Evolutionary conservation across 108 stramenopile genomes (phyloP).

Genomic region (Nitzschia palea): DNA sequence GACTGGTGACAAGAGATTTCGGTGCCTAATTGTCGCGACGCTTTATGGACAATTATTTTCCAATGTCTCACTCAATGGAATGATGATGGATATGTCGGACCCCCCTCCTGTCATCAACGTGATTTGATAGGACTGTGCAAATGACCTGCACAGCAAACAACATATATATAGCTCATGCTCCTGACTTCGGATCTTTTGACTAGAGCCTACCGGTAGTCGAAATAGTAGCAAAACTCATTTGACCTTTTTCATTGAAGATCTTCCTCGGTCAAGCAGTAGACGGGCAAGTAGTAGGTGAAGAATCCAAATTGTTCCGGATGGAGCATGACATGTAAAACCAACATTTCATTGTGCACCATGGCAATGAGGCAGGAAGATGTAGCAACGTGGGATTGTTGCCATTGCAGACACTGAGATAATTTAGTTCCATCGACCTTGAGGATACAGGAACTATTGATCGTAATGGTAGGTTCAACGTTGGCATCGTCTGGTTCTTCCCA

Average conservation of each 20-base stretch:
- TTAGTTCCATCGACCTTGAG: slow-evolving; percentile 87
- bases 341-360: slow-evolving; percentile 83
- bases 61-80: too few relatives aligned
- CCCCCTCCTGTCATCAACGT: too few relatives aligned
- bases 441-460: slow-evolving; percentile 40
- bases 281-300: slow-evolving; percentile 85
- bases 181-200: too few relatives aligned
- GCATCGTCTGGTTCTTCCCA: slow-evolving; percentile 22
- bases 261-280: slow-evolving; percentile 38
- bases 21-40: too few relatives aligned
- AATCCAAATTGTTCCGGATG: slow-evolving; percentile 70
- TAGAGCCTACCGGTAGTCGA: too few relatives aligned
- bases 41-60: too few relatives aligned
- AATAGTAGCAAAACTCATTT: too few relatives aligned
- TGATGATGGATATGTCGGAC: too few relatives aligned
- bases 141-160: too few relatives aligned
- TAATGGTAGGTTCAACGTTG: neutral
- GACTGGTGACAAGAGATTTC: neutral
- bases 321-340: slow-evolving; percentile 76
- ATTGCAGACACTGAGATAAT: slow-evolving; percentile 71
- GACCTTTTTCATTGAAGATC: slow-evolving; percentile 9
- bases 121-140: too few relatives aligned
- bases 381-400: slow-evolving; percentile 57
- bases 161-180: too few relatives aligned
- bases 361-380: slow-evolving; percentile 72